Conservation (phyloP, 169 alveolate genomes). For the Besnoitia besnoiti region DNA sequence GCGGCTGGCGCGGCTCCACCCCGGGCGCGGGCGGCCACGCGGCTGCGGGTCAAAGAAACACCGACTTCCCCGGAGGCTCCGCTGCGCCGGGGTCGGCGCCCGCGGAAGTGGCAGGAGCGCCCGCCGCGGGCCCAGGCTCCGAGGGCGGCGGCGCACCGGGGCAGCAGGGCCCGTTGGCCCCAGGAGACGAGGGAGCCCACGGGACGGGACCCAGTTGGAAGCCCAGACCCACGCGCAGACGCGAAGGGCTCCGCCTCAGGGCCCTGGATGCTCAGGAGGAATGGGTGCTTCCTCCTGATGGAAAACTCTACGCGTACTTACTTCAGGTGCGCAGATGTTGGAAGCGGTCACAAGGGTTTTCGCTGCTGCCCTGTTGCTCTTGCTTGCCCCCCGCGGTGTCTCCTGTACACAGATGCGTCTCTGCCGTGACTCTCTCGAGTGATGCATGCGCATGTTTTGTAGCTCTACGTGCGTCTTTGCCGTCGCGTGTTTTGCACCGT, state of each 20-base stretch:
- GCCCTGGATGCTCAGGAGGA: slow-evolving; percentile 19
- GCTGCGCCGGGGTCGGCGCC: background rate
- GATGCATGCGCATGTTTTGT: background rate
- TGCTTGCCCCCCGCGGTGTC: too few species aligned
- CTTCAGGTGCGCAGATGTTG: background rate
- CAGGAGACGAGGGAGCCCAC: background rate
- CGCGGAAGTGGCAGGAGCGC: background rate
- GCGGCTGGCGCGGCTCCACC: too few species aligned
- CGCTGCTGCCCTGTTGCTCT: too few species aligned
- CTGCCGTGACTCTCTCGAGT: too few species aligned
- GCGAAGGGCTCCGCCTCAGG: slow-evolving; percentile 39
- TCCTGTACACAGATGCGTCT: too few species aligned
- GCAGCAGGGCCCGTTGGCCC: background rate
- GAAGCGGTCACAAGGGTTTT: too few species aligned
- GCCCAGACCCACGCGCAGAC: background rate
- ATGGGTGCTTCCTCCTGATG: background rate
- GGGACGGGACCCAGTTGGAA: slow-evolving; percentile 15
- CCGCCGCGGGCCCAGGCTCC: background rate
- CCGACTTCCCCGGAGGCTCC: background rate
- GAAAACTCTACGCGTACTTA: slow-evolving; percentile 21
- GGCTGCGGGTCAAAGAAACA: background rate
- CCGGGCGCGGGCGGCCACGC: too few species aligned
- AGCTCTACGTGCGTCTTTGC: background rate
- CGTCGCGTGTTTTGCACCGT: background rate
- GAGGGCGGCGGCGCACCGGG: background rate